phyloP scores from a whole-genome alignment of 208 protist species.

The Leishmania tropica region DNA sequence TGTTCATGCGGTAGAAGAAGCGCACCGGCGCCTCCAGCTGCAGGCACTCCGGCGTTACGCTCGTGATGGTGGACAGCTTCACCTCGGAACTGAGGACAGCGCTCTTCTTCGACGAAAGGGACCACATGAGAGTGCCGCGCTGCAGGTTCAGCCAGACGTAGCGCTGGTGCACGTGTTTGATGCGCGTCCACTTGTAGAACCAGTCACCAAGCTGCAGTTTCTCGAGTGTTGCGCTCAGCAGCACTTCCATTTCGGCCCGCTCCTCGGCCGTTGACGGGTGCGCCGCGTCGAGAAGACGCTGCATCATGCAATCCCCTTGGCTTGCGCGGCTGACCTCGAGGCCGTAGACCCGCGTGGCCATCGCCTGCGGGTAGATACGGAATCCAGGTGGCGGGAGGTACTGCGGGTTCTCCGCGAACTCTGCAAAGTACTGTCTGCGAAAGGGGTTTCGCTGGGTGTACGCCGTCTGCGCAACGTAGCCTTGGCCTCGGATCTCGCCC shows the following conservation, averaged over 20 bases:
- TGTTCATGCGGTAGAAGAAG: conserved; percentile 63
- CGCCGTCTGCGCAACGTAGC: conserved; percentile 61
- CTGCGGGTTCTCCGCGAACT: conserved; percentile 57
- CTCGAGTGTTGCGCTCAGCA: conserved; percentile 38
- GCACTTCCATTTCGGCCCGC: conserved; percentile 19
- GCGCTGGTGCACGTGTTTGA: conserved; percentile 59
- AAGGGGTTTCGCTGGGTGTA: conserved; percentile 80
- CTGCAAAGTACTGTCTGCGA: conserved; percentile 66
- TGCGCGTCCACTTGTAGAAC: conserved; percentile 82
- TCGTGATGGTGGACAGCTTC: conserved; percentile 45
- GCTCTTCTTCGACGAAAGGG: conserved; percentile 34
- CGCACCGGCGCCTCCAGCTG: conserved; percentile 44
- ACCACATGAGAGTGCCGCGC: conserved; percentile 65
- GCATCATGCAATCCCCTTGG: conserved; percentile 51
- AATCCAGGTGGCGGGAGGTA: conserved; percentile 43
- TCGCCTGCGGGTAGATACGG: conserved; percentile 30
- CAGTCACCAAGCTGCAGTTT: conserved; percentile 69
- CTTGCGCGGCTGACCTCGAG: conserved; percentile 33
- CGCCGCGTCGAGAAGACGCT: conserved; percentile 37
- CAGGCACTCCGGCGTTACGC: conserved; percentile 62
- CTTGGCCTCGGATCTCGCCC: conserved; percentile 18
- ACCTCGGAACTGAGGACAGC: conserved; percentile 52
- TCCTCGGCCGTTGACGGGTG: conserved; percentile 31
- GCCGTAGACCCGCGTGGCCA: conserved; percentile 31
- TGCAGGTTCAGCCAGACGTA: conserved; percentile 80